Evolutionary conservation across 306 rosid genomes (phyloP), one percentile per base, ranked within the genome.

Genomic region (Pueraria montana): DNA sequence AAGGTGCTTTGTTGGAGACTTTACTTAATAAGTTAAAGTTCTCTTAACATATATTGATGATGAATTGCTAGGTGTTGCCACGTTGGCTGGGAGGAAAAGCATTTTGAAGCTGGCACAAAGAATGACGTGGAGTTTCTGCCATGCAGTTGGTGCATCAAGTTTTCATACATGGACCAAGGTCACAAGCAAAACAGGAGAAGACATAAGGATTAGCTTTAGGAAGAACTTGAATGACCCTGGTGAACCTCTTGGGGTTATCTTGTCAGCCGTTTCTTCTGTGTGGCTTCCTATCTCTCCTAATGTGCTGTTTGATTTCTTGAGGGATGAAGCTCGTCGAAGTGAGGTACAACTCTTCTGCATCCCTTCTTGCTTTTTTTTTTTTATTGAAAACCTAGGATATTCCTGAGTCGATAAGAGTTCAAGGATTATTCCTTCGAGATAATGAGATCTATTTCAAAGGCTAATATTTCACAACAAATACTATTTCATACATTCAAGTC

Each of bases 211-310:
- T 11, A 87, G 92, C 76, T 92, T 97, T 21, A 88, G 99, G 86
- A 96, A 94, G 89, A 96, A 96, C 87, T 82, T 92, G 93, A 96
- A 91, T 21, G 99, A 96, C 79, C 99, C 97, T 11, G 94, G 93
- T 43, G 99, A 96, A 65, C 98, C 98, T 85, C 89, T 85, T 30
- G 99, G 99, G 4, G 84, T 94, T 76, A 94, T 96, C 65, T 65
- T 96, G 32, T 92, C 97, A 34, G 97, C 98, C 0, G 99, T 92
- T 89, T 92, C 97, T 63, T 96, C 98, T 43, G 90, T 92, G 0
- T 96, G 99, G 99, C 50, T 96, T 81, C 98, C 98, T 4, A 84
- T 94, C 70, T 85, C 92, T 74, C 93, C 95, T 21, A 84, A 79
- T 36, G 21, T 78, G 17, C 78, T 96, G 2, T 92, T 96, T 2